Evolutionary conservation across 2,329 filamentous ascomycete species (phyloP).

Genomic region (Chaetoscypha palmicola): DNA sequence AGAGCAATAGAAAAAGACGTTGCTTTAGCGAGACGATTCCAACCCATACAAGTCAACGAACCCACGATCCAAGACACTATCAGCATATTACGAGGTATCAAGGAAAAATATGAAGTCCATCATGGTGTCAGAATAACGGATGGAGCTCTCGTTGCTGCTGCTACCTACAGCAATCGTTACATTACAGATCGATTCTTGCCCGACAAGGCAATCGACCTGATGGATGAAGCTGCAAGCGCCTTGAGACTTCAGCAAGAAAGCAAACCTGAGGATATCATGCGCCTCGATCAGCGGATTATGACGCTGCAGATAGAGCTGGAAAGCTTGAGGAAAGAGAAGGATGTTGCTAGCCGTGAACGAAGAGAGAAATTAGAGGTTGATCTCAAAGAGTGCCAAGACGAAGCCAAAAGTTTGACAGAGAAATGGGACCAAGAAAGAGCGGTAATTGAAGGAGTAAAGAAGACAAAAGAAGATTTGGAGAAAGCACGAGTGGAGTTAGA

Average conservation of each 20-base stretch:
- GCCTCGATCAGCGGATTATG: slow-evolving; percentile 89
- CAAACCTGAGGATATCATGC: slow-evolving; percentile 90
- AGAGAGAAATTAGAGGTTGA: slow-evolving; percentile 77
- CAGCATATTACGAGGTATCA: slow-evolving; percentile 91
- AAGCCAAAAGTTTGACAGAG: slow-evolving; percentile 66
- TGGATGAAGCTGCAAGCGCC: slow-evolving; percentile 90
- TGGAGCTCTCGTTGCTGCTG: slow-evolving; percentile 82
- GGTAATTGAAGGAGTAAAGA: slow-evolving; percentile 83
- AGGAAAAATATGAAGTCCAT: slow-evolving; percentile 95
- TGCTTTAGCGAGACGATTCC: slow-evolving; percentile 84
- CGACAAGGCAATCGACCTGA: slow-evolving; percentile 94
- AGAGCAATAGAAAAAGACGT: slow-evolving; percentile 93
- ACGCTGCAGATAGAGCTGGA: slow-evolving; percentile 96
- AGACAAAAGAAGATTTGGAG: slow-evolving; percentile 81
- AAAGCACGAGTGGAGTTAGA: slow-evolving; percentile 79
- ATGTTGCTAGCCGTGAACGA: slow-evolving; percentile 80
- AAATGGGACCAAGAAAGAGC: slow-evolving; percentile 86
- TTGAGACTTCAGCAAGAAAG: slow-evolving; percentile 91
- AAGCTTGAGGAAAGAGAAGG: slow-evolving; percentile 87
- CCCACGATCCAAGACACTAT: slow-evolving; percentile 89
- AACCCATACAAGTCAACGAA: slow-evolving; percentile 89
- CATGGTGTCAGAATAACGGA: slow-evolving; percentile 95
- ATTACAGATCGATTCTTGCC: slow-evolving; percentile 94
- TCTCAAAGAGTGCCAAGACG: slow-evolving; percentile 68
- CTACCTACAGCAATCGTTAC: slow-evolving; percentile 88